Evolutionary conservation across 2,329 filamentous ascomycete species (phyloP).

Genomic region (Beauveria brongniartii): DNA sequence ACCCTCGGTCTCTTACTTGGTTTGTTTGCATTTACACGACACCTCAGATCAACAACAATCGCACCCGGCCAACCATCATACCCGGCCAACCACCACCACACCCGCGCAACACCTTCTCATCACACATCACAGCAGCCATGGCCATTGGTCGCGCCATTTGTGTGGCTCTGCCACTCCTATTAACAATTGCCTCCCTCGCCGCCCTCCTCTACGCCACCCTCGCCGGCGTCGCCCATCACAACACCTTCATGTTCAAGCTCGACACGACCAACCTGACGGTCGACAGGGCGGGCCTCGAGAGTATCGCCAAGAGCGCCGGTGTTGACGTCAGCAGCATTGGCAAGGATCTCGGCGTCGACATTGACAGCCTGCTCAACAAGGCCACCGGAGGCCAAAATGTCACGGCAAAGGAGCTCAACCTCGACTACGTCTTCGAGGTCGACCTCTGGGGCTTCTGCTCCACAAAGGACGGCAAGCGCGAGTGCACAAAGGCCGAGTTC

Average conservation of each 20-base stretch:
- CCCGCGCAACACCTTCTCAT: neutral
- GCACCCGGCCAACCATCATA: neutral
- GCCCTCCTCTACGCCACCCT: constrained; percentile 53
- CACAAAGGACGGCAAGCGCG: constrained; percentile 42
- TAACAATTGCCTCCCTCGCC: constrained; percentile 71
- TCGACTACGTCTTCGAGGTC: constrained; percentile 73
- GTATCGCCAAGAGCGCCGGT: constrained; percentile 16
- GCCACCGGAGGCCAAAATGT: constrained; percentile 35
- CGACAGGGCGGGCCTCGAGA: constrained; percentile 25
- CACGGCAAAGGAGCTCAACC: constrained; percentile 48
- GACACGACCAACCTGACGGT: constrained; percentile 54
- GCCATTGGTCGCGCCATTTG: constrained; percentile 72
- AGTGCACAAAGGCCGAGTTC: constrained; percentile 64
- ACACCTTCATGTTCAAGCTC: constrained; percentile 51
- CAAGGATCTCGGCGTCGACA: constrained; percentile 17
- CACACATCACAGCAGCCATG: constrained; percentile 29
- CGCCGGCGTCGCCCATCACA: constrained; percentile 47
- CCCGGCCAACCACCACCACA: neutral
- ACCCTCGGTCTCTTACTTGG: neutral
- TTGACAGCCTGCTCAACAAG: constrained; percentile 15
- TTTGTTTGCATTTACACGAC: neutral
- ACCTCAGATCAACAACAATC: neutral
- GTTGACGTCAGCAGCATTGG: constrained; percentile 16
- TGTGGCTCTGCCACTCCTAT: constrained; percentile 76
- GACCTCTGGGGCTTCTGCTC: constrained; percentile 83